Percentiles rank a stretch among this genome's conserved stretches.
Conservation (phyloP, 306 rosid species). For the Leucaena leucocephala region DNA sequence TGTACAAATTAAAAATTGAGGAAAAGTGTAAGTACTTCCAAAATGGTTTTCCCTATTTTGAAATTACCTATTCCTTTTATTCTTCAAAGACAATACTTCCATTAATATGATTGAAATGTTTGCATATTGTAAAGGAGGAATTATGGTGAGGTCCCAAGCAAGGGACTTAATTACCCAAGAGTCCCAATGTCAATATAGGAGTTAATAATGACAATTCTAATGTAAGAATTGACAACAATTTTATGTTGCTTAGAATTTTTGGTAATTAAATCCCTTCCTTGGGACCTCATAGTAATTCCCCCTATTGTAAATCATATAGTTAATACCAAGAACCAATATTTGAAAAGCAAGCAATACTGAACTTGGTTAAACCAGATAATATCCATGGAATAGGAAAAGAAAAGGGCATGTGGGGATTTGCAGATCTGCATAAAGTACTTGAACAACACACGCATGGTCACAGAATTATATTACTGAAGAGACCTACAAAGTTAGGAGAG, state of each 20-base stretch:
- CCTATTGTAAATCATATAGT: background rate
- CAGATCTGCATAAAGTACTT: background rate
- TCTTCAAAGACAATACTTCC: slow-evolving; percentile 10
- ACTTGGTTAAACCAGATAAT: background rate
- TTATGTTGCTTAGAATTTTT: too few relatives aligned
- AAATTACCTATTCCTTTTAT: slow-evolving; percentile 1
- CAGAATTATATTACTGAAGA: background rate
- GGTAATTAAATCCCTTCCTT: too few relatives aligned
- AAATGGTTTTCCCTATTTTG: too few relatives aligned
- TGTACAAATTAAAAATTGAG: too few relatives aligned
- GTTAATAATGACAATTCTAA: too few relatives aligned
- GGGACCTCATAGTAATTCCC: too few relatives aligned
- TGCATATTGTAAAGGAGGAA: background rate
- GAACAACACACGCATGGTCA: background rate
- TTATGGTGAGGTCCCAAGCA: too few relatives aligned
- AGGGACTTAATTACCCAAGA: too few relatives aligned
- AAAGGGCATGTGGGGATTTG: background rate
- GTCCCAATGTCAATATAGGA: too few relatives aligned
- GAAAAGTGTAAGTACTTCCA: too few relatives aligned
- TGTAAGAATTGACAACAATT: too few relatives aligned
- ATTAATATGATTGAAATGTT: background rate
- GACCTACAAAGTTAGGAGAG: background rate
- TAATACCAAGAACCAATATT: background rate
- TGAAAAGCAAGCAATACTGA: background rate
- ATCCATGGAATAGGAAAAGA: slow-evolving; percentile 4